These are phyloP conservation scores for Phytophthora citricola DNA, from an alignment of 352 stramenopile genomes.

Conservation along the genomic window DNA sequence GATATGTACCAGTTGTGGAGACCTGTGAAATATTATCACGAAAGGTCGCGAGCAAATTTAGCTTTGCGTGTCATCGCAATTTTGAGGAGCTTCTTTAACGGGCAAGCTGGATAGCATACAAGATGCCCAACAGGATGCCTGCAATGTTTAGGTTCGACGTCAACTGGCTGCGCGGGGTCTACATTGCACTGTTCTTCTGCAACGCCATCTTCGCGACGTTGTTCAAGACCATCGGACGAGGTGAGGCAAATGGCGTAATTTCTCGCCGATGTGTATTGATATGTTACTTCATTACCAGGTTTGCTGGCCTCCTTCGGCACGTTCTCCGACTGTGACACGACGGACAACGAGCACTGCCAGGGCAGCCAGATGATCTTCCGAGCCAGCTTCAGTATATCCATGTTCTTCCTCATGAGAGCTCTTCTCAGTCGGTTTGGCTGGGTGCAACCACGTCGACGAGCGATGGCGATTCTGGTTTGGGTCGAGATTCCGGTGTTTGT, in stretches of 20 bases:
- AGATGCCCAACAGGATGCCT: not conserved
- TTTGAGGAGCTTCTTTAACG: not conserved
- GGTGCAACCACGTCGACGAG: constrained; percentile 23
- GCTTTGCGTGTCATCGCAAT: constrained; percentile 4
- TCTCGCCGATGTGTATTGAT: not conserved
- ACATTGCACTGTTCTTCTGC: constrained; percentile 75
- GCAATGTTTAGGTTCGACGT: constrained; percentile 26
- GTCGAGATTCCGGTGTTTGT: constrained; percentile 60
- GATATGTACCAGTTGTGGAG: constrained; percentile 7
- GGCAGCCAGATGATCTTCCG: constrained; percentile 82
- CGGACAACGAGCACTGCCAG: constrained; percentile 49
- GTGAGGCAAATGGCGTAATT: constrained; percentile 24
- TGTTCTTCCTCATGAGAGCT: constrained; percentile 63
- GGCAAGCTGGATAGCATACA: not conserved
- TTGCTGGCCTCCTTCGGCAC: constrained; percentile 63
- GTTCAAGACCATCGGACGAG: constrained; percentile 69
- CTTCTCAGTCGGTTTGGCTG: constrained; percentile 53
- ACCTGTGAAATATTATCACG: constrained; percentile 19
- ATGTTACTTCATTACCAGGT: constrained; percentile 2
- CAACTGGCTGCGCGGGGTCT: constrained; percentile 51
- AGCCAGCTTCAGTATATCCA: constrained; percentile 64
- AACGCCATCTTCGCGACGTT: constrained; percentile 74
- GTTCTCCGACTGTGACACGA: constrained; percentile 60
- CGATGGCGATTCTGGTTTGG: constrained; percentile 41
- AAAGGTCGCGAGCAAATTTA: constrained; percentile 31